Evolutionary conservation across 345 rosid species (phyloP).

Genomic region (Eucalyptus polyanthemos): DNA sequence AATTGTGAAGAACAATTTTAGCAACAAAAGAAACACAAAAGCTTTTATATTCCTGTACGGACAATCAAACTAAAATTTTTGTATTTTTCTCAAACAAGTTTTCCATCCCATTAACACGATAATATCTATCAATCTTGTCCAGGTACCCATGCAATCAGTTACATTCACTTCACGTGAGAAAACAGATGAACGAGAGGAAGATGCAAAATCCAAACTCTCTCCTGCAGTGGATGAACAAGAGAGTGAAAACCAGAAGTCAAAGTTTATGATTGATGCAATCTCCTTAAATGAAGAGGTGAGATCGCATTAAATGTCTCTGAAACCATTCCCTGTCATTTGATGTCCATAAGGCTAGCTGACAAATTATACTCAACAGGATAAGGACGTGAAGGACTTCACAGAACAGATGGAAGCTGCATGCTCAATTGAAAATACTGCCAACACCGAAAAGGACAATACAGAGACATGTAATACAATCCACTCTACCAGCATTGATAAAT

Average conservation of each 20-base stretch:
- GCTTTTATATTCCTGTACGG: background rate
- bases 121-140: background rate
- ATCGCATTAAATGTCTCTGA: background rate
- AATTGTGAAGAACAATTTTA: background rate
- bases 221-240: background rate
- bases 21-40: background rate
- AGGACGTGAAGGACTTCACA: background rate
- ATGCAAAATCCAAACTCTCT: background rate
- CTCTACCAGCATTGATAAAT: background rate
- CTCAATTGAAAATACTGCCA: background rate
- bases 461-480: background rate
- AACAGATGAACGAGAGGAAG: background rate
- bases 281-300: background rate
- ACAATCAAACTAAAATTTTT: background rate
- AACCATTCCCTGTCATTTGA: background rate
- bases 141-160: background rate
- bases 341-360: background rate
- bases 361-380: background rate
- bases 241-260: background rate
- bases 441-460: background rate
- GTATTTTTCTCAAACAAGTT: background rate
- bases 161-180: background rate
- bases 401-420: slow-evolving; percentile 2
- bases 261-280: background rate
- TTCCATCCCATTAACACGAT: background rate